Base-by-base conservation (phyloP, 352 stramenopile genomes). In the Phytophthora fragariaefolia region DNA sequence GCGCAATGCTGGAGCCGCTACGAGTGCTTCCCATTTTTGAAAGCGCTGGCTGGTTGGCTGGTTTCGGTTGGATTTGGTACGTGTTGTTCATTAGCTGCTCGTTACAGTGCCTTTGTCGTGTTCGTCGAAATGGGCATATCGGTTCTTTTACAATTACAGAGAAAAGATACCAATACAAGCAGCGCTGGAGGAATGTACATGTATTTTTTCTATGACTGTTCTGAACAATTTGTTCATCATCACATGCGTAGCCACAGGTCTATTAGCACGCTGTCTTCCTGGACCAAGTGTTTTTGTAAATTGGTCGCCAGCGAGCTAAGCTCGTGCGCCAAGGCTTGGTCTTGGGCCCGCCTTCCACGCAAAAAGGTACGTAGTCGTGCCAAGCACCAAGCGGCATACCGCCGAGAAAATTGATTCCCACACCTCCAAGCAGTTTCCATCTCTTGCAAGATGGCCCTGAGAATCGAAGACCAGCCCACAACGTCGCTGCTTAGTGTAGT, bases 371-470 rank as follows among this genome's bases (percentile, higher is more conserved):
- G 71, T 61, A 75, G 66, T n/a, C 61, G 71, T 12, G 52, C 61
- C 32, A 90, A 54, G 13, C 71, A 79, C 83, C 83, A 91, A 15
- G 76, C 63, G 22, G 79, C 69, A 63, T 86, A 91, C 7, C 80
- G 77, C 45, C 74, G 51, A 20, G 80, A 75, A 60, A 78, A 88
- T 49, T 70, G 63, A 36, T 69, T 76, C 17, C 52, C 59, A 54
- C 73, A 76, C 20, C 51, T 58, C 81, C 83, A 92, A 26, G 75
- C 71, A 24, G 58, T 63, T 27, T 78, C 69, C 17, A 88, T 64
- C 28, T 92, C 83, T 13, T 62, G 32, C 26, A 87, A 27, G 0
- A 80, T 24, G 13, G 49, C 50, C 40, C 43, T 53, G 40, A 78
- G 8, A 18, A 73, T 26, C 22, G 58, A 18, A 53, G 18, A 20